These are phyloP conservation scores for Sonneratia caseolaris DNA, from an alignment of 345 rosid genomes.

Conservation along the genomic window DNA sequence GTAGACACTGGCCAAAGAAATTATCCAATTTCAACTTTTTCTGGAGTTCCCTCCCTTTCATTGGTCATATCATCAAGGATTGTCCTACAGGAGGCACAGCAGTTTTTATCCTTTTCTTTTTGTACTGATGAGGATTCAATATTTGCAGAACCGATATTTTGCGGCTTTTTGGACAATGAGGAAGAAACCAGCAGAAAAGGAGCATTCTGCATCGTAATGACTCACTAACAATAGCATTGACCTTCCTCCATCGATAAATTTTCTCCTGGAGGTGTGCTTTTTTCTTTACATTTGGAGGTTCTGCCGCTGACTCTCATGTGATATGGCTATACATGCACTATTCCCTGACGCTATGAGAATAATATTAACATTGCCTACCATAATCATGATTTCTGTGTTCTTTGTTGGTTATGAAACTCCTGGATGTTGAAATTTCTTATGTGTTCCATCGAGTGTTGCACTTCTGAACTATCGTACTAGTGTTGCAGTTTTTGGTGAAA, in stretches of 20 bases:
- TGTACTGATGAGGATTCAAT: not conserved
- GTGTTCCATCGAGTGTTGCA: too few relatives aligned
- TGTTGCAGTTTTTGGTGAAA: not conserved
- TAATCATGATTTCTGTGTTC: not conserved
- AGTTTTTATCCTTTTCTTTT: not conserved
- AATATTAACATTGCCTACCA: not conserved
- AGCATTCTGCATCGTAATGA: not conserved
- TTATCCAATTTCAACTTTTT: not conserved
- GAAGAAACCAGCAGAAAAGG: conserved; percentile 29
- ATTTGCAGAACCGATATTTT: conserved; percentile 61
- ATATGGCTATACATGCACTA: not conserved
- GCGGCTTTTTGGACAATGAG: conserved; percentile 86
- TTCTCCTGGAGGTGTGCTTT: not conserved
- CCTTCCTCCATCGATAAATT: not conserved
- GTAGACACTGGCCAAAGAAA: not conserved
- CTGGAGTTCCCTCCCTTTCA: not conserved
- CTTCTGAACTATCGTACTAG: too few relatives aligned
- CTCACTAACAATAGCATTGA: not conserved
- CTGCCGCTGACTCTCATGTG: not conserved
- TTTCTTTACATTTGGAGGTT: not conserved
- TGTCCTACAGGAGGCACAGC: too few relatives aligned
- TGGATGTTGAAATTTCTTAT: not conserved
- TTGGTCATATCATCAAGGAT: not conserved
- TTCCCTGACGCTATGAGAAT: not conserved
- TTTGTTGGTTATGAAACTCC: not conserved